A percentile compares a stretch with the other conserved stretches of the same genome.
Evolutionary conservation across 768 basidiomycete species (phyloP).

Genomic region (Tricholoma terreum): DNA sequence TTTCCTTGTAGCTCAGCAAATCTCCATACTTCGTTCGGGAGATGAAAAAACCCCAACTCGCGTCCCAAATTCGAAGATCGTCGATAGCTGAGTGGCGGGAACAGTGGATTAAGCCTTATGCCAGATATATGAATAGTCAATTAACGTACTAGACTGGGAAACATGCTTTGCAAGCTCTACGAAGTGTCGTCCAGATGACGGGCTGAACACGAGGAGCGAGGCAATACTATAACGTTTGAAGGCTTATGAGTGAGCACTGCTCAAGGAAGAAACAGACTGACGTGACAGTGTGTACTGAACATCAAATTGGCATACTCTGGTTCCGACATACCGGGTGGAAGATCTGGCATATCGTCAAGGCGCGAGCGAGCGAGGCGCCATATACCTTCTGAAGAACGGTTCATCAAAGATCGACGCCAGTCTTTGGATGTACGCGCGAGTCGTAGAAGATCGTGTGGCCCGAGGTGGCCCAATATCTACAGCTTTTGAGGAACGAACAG

Average conservation of each 20-base stretch:
- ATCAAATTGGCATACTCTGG: constrained; percentile 2
- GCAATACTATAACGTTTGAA: constrained; percentile 13
- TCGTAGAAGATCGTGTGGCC: constrained; percentile 1
- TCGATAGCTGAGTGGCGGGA: constrained; percentile 14
- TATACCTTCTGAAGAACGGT: not conserved
- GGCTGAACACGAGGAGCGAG: constrained; percentile 13
- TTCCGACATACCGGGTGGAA: constrained; percentile 2
- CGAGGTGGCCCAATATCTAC: constrained; percentile 1
- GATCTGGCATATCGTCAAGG: constrained; percentile 1
- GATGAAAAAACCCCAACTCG: constrained; percentile 1
- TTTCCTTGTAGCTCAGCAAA: constrained; percentile 16
- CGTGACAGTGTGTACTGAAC: constrained; percentile 5
- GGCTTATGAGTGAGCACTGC: not conserved
- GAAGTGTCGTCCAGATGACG: constrained; percentile 18
- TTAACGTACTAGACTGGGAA: constrained; percentile 17
- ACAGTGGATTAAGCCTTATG: not conserved
- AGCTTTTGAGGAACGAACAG: not conserved
- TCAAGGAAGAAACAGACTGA: not conserved
- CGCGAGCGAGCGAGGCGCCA: not conserved
- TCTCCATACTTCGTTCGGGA: constrained; percentile 15
- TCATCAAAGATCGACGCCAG: constrained; percentile 2
- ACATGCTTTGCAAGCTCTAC: constrained; percentile 18
- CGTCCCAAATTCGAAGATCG: constrained; percentile 11
- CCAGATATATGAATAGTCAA: not conserved
- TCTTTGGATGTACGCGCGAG: not conserved